Percentiles rank a stretch among this genome's conserved stretches.
Conservation (phyloP, 495 filamentous ascomycete species). For the Venustampulla echinocandica region DNA sequence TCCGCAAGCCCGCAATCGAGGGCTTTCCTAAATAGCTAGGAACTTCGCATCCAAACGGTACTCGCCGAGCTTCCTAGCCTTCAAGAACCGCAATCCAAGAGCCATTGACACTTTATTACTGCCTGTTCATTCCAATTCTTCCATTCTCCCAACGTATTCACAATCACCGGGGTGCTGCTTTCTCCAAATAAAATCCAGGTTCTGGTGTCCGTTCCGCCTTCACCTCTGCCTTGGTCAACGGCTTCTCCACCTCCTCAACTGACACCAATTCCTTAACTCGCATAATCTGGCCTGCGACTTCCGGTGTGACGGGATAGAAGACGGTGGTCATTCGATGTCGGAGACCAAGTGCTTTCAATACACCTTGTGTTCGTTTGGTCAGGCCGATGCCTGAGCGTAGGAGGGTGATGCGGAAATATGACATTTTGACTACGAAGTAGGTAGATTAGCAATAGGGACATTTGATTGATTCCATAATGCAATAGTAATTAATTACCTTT, state of each 20-base stretch:
- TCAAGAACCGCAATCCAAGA: too few relatives aligned
- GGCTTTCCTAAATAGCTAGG: too few relatives aligned
- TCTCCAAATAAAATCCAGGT: constrained; percentile 79
- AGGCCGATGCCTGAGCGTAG: constrained; percentile 90
- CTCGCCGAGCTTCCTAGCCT: too few relatives aligned
- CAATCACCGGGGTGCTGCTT: constrained; percentile 30
- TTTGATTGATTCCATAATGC: background rate
- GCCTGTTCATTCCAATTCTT: background rate
- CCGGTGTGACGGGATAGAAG: constrained; percentile 77
- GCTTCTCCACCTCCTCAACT: constrained; percentile 69
- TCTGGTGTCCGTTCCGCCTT: constrained; percentile 68
- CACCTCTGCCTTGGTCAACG: constrained; percentile 66
- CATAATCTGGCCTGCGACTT: constrained; percentile 91
- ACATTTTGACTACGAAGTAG: constrained; percentile 46
- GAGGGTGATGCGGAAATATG: constrained; percentile 92
- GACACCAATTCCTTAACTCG: constrained; percentile 92
- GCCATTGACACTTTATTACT: too few relatives aligned
- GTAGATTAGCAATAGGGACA: background rate
- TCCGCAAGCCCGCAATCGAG: too few relatives aligned
- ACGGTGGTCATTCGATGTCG: constrained; percentile 81
- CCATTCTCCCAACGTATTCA: background rate
- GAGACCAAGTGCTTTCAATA: constrained; percentile 82
- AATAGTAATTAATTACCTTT: constrained; percentile 5
- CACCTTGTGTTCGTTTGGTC: constrained; percentile 68
- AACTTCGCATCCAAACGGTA: too few relatives aligned